Evolutionary conservation across 257 asterid genomes (phyloP).

Genomic region (Ilex aquifolium): DNA sequence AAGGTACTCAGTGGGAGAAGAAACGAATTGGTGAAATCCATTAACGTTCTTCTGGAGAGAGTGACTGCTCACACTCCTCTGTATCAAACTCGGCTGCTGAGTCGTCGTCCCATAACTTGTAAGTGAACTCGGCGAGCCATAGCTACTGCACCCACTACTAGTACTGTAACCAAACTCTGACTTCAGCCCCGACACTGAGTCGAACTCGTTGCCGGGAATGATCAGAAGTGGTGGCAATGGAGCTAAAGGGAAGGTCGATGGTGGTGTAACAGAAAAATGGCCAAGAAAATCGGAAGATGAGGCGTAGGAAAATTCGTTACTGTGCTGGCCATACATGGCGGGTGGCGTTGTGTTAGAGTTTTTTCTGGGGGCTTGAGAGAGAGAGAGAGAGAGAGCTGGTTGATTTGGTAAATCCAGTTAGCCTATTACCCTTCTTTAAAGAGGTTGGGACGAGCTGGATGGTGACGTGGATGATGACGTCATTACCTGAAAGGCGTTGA

Average conservation of each 20-base stretch:
- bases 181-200: slow-evolving; percentile 38
- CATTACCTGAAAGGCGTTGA: slow-evolving; percentile 43
- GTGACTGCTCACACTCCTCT: slow-evolving; percentile 64
- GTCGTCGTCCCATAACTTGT: slow-evolving; percentile 22
- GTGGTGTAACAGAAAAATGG: slow-evolving; percentile 24
- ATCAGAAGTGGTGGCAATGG: slow-evolving; percentile 34
- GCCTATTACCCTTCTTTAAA: slow-evolving; percentile 41
- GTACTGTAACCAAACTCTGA: slow-evolving; percentile 42
- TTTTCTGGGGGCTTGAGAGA: slow-evolving; percentile 12
- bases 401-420: slow-evolving; percentile 20
- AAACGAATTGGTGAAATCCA: slow-evolving; percentile 15
- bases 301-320: slow-evolving; percentile 23
- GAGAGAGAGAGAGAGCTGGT: slow-evolving; percentile 3
- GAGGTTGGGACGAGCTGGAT: slow-evolving; percentile 39
- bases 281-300: slow-evolving; percentile 24
- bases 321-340: slow-evolving; percentile 51
- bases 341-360: slow-evolving; percentile 9
- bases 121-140: slow-evolving; percentile 51
- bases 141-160: slow-evolving; percentile 71
- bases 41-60: slow-evolving; percentile 47
- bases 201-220: slow-evolving; percentile 46
- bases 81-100: slow-evolving; percentile 32
- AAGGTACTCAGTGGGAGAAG: slow-evolving; percentile 34
- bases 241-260: slow-evolving; percentile 15
- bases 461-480: slow-evolving; percentile 63